Conservation (phyloP, 768 basidiomycete species). For the Trametes cingulata region DNA sequence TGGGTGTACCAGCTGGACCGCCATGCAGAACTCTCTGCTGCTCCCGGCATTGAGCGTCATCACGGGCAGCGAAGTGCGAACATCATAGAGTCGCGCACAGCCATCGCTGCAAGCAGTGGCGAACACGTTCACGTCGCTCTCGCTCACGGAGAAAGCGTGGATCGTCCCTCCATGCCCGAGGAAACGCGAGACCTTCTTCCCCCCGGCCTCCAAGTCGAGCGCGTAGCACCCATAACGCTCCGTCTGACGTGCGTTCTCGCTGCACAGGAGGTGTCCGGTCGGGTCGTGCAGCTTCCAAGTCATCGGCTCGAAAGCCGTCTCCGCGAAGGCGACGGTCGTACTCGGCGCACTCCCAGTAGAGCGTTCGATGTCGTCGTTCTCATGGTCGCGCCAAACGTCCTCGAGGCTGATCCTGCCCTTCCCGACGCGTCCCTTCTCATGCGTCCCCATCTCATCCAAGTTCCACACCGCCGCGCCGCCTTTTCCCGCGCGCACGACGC, state of each 20-base stretch:
- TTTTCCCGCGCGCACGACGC: slow-evolving; percentile 36
- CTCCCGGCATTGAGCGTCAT: slow-evolving; percentile 32
- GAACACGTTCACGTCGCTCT: slow-evolving; percentile 38
- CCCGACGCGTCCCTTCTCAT: slow-evolving; percentile 21
- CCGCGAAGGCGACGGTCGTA: slow-evolving; percentile 9
- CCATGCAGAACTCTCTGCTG: slow-evolving; percentile 21
- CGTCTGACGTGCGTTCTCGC: not conserved
- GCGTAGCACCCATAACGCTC: slow-evolving; percentile 16
- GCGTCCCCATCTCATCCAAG: slow-evolving; percentile 36
- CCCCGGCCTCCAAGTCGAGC: slow-evolving; percentile 38
- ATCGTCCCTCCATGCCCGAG: slow-evolving; percentile 41
- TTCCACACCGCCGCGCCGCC: slow-evolving; percentile 40
- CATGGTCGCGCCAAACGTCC: slow-evolving; percentile 23
- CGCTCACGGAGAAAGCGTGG: slow-evolving; percentile 36
- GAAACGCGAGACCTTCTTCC: slow-evolving; percentile 33
- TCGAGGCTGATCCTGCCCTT: not conserved
- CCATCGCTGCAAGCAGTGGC: slow-evolving; percentile 40
- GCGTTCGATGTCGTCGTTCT: slow-evolving; percentile 35
- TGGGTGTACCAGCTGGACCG: slow-evolving; percentile 33
- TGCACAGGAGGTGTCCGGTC: slow-evolving; percentile 29
- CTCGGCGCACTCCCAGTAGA: slow-evolving; percentile 31
- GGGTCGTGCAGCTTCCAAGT: slow-evolving; percentile 32
- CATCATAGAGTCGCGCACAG: slow-evolving; percentile 40
- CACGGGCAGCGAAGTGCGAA: slow-evolving; percentile 37
- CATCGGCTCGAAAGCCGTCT: not conserved